Evolutionary conservation across 2,329 filamentous ascomycete genomes (phyloP).

Genomic region (Pseudonectria buxi): DNA sequence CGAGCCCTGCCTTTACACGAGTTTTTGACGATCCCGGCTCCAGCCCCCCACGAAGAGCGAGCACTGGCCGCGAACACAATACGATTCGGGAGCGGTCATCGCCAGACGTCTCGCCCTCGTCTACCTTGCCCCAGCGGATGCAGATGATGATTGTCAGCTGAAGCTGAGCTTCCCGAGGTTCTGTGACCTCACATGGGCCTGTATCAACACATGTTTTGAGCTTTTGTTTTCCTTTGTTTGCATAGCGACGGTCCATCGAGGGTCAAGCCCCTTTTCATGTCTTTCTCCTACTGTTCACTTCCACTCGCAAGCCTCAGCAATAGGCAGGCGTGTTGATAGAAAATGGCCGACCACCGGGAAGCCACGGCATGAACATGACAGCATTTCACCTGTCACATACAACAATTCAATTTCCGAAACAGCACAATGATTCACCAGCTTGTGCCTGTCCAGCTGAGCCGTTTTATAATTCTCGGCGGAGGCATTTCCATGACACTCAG

Average conservation of each 20-base stretch:
- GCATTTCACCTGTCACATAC: too few relatives aligned
- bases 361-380: slow-evolving; percentile 2
- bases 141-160: slow-evolving; percentile 60
- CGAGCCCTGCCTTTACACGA: slow-evolving; percentile 60
- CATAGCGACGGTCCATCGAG: slow-evolving; percentile 29
- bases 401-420: too few relatives aligned
- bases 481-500: too few relatives aligned
- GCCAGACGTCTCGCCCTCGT: slow-evolving; percentile 46
- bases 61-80: slow-evolving; percentile 48
- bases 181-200: slow-evolving; percentile 16
- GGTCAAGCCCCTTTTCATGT: slow-evolving; percentile 15
- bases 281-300: slow-evolving; percentile 2
- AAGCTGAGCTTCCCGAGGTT: slow-evolving; percentile 15
- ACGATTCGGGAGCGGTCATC: slow-evolving; percentile 44
- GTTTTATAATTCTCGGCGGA: too few relatives aligned
- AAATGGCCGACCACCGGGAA: slow-evolving; percentile 3
- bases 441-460: too few relatives aligned
- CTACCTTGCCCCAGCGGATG: slow-evolving; percentile 45
- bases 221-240: slow-evolving; percentile 27
- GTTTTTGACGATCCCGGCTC: slow-evolving; percentile 58
- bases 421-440: too few relatives aligned
- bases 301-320: slow-evolving; percentile 7
- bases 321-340: slow-evolving; percentile 6
- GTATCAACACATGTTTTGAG: slow-evolving; percentile 22
- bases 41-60: slow-evolving; percentile 45